Evolutionary conservation across 805 yeast species (phyloP).

Genomic region (Nakazawaea wickerhamii): DNA sequence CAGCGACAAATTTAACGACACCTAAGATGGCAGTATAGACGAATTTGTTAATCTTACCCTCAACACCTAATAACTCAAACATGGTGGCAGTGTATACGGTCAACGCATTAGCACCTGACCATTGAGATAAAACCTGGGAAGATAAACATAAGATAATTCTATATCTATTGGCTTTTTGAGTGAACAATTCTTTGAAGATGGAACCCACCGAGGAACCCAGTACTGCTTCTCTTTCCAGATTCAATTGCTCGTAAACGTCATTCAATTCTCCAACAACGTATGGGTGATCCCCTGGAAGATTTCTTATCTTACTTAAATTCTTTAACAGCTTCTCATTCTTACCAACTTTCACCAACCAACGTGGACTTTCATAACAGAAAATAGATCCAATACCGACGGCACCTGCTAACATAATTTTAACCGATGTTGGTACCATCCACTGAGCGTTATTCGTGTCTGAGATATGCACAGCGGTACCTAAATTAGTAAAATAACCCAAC

Average conservation of each 20-base stretch:
- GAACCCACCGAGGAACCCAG: slow-evolving; percentile 20
- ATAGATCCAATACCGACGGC: slow-evolving; percentile 35
- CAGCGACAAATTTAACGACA: slow-evolving; percentile 44
- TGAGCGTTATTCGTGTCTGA: slow-evolving; percentile 32
- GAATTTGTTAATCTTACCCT: slow-evolving; percentile 30
- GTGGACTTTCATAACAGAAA: slow-evolving; percentile 44
- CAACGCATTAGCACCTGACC: slow-evolving; percentile 55
- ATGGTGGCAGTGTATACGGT: slow-evolving; percentile 54
- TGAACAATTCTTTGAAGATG: slow-evolving; percentile 29
- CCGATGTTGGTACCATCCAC: slow-evolving; percentile 47
- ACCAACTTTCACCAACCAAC: slow-evolving; percentile 44
- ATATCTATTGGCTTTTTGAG: slow-evolving; percentile 36
- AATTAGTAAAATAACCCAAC: slow-evolving; percentile 43
- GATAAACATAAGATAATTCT: slow-evolving; percentile 37
- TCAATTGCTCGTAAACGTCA: slow-evolving; percentile 44
- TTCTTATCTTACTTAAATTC: slow-evolving; percentile 36
- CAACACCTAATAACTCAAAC: slow-evolving; percentile 41
- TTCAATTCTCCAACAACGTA: slow-evolving; percentile 44
- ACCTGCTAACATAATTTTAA: slow-evolving; percentile 44
- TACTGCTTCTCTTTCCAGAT: slow-evolving; percentile 29
- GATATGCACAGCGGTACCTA: slow-evolving; percentile 45
- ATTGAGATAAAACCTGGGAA: slow-evolving; percentile 47
- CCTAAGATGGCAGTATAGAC: slow-evolving; percentile 50
- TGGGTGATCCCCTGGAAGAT: slow-evolving; percentile 41
- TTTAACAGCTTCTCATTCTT: slow-evolving; percentile 33